Evolutionary conservation across 1,284 basidiomycete genomes (phyloP).

Genomic region (Stygiomarasmius scandens): DNA sequence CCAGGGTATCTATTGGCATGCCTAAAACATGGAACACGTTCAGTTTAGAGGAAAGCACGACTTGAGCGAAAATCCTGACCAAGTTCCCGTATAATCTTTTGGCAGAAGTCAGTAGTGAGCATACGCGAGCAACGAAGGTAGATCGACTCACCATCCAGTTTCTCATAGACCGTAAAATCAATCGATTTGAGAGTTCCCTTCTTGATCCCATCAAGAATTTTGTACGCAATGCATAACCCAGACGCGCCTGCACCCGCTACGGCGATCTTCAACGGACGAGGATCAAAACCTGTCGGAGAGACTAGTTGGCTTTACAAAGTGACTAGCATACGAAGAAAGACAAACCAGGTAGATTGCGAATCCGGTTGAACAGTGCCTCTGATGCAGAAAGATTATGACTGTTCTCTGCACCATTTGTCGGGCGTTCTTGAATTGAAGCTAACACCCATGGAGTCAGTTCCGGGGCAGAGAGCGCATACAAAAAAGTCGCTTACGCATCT

Average conservation of each 20-base stretch:
- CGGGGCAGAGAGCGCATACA: too few relatives aligned
- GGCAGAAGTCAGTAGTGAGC: background rate
- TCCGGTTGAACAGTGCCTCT: background rate
- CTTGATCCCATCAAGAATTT: background rate
- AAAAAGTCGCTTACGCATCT: too few relatives aligned
- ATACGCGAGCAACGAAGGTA: background rate
- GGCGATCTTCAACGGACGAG: background rate
- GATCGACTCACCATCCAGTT: background rate
- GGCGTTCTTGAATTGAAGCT: too few relatives aligned
- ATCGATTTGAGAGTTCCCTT: background rate
- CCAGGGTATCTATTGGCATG: slow-evolving; percentile 3
- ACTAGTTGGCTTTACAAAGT: background rate
- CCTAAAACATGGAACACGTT: background rate
- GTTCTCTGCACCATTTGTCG: background rate
- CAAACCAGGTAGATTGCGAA: background rate
- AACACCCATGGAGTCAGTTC: too few relatives aligned
- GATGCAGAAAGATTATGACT: background rate
- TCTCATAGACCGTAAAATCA: slow-evolving; percentile 3
- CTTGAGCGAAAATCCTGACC: background rate
- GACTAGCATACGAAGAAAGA: background rate
- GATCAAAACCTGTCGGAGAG: background rate
- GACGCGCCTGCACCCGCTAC: background rate
- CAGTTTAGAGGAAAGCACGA: background rate
- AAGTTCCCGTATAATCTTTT: slow-evolving; percentile 1
- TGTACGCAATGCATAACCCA: background rate